phyloP scores from a whole-genome alignment of 2,329 filamentous ascomycete genomes.

The Exophiala alcalophila region DNA sequence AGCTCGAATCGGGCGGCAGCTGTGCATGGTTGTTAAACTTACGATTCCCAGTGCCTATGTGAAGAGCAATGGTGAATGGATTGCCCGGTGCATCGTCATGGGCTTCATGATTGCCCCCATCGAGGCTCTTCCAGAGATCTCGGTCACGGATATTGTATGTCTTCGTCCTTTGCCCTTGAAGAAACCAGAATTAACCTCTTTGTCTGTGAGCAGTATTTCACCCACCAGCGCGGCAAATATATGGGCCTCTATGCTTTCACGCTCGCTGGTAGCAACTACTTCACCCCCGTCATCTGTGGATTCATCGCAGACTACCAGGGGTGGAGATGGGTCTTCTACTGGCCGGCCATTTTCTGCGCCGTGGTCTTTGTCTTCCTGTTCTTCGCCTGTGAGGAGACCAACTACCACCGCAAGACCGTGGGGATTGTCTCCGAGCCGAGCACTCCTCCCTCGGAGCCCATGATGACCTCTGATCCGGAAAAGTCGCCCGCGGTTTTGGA shows the following conservation, averaged over 20 bases:
- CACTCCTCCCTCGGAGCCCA: neutral
- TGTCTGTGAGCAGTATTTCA: constrained; percentile 36
- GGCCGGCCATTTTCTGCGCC: constrained; percentile 10
- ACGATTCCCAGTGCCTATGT: constrained; percentile 39
- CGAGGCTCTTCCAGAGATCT: constrained; percentile 49
- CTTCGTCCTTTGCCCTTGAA: neutral
- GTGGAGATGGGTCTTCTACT: constrained; percentile 29
- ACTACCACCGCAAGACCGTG: constrained; percentile 11
- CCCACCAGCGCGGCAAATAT: constrained; percentile 27
- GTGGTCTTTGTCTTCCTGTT: constrained; percentile 18
- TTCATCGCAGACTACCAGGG: constrained; percentile 28
- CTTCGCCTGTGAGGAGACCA: constrained; percentile 26
- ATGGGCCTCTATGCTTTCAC: constrained; percentile 24
- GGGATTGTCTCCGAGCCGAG: constrained; percentile 1
- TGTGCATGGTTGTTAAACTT: constrained; percentile 33
- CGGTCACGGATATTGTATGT: constrained; percentile 40
- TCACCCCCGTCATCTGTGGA: constrained; percentile 20
- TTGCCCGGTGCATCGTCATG: constrained; percentile 47
- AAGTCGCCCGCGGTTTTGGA: neutral
- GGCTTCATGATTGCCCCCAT: constrained; percentile 49
- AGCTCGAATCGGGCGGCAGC: neutral
- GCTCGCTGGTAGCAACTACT: constrained; percentile 22
- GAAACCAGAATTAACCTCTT: no score
- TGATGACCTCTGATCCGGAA: neutral
- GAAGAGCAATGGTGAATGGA: constrained; percentile 47